Evolutionary conservation across 2,329 filamentous ascomycete genomes (phyloP), one percentile per base, ranked within the genome.

Genomic region (Penicillium sp.): DNA sequence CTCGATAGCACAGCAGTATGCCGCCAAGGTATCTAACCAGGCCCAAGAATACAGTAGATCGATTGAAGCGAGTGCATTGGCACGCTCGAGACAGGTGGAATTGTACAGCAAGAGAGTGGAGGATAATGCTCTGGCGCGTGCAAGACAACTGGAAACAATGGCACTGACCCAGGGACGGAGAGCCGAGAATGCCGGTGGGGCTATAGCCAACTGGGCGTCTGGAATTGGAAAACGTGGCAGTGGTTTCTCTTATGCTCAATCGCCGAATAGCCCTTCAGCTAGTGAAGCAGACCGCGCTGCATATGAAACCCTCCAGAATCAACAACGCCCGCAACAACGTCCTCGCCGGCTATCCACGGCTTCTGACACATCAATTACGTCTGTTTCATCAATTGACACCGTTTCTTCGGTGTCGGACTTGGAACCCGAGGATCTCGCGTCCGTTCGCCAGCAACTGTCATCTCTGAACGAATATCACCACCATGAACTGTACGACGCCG

Each of bases 1-100:
- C 45, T 65, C 68, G 3, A 69, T 72, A 47, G 72, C 72, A 9
- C 70, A 74, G 55, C 71, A 72, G 51, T 75, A 74, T 43, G 71
- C 71, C 3, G 71, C 74, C 47, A 69, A 70, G 9, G 63, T 72
- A 16, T 68, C 65, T 49, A 64, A 66, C 5, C 68, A 71, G 21
- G 71, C 71, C 5, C 65, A 70, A 51, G 61, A 70, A 50, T 74
- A 72, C 59, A 67, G 72, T 28, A 62, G 68, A 30, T 66, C 71
- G 57, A 68, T 74, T 1, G 73, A 76, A 62, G 68, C 73, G 43
- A 70, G 70, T 33, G 73, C 72, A 6, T 59, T 71, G 54, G 66
- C 69, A 3, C 70, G 69, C 60, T 70, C 68, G 33, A 65, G 68
- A 11, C 73, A 71, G 65, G 60, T 74, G 8, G 71, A 75, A 61